Evolutionary conservation across 352 stramenopile species (phyloP), one percentile per base, ranked within the genome.

Genomic region (Pythium sp.): DNA sequence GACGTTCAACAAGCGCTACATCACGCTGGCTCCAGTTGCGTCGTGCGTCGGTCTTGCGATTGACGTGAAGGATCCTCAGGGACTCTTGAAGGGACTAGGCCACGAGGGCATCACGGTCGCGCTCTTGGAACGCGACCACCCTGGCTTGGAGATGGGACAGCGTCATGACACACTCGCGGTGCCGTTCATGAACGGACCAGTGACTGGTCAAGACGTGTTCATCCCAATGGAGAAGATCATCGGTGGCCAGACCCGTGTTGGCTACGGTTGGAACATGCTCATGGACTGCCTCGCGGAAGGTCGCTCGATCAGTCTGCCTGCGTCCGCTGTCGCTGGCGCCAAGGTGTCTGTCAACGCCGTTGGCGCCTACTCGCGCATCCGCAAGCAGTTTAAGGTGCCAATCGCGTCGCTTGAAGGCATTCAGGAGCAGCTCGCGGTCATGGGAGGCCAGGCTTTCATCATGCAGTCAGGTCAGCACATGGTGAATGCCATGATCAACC

Each of bases 231-330:
- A 94, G 28, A 97, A 96, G 77, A 98, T 99, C 73, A 96, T 99
- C 38, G 97, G 97, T 68, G 97, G 97, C 41, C 96, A 99, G 81
- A 93, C 96, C 64, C 86, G 93, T 72, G 97, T 98, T 43, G 97
- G 97, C 61, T 99, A 98, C 74, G 97, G 97, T 68, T 99, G 97
- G 97, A 98, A 99, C 82, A 99, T 99, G 97, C 97, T 99, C 74
- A 98, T 99, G 75, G 97, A 99, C 73, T 99, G 97, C 71, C 75
- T 99, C 24, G 97, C 97, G 11, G 97, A 99, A 86, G 97, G 97
- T 67, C 92, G 97, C 55, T 97, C 96, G 55, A 98, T 99, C 51
- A 98, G 89, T 81, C 83, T 99, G n/a, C 97, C 97, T 22, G 97
- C 95, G 24, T 96, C 93, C 71, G 96, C 91, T 54, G 95, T 98